Evolutionary conservation across 2,329 filamentous ascomycete genomes (phyloP).

Genomic region (Cladobotryum protrusum): DNA sequence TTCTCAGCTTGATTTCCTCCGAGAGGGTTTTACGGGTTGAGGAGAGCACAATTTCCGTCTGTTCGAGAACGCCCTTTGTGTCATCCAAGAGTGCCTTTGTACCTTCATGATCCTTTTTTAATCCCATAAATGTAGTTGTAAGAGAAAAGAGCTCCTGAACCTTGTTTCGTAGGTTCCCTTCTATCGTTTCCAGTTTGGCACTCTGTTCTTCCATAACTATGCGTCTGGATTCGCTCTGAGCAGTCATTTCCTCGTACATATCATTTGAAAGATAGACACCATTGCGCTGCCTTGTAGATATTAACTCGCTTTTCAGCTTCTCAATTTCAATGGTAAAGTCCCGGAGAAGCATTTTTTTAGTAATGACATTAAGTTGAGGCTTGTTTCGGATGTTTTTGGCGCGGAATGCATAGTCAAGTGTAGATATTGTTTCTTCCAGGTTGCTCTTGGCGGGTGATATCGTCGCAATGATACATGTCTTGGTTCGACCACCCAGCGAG

Average conservation of each 20-base stretch:
- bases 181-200: constrained; percentile 87
- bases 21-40: constrained; percentile 69
- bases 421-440: constrained; percentile 95
- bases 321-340: constrained; percentile 93
- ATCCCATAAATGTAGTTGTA: constrained; percentile 76
- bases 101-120: constrained; percentile 85
- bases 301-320: constrained; percentile 87
- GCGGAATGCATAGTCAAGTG: constrained; percentile 92
- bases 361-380: constrained; percentile 88
- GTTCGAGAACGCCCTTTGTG: constrained; percentile 74
- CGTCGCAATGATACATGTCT: constrained; percentile 98
- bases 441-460: constrained; percentile 93
- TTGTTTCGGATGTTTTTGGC: constrained; percentile 99
- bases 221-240: constrained; percentile 83
- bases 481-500: constrained; percentile 88
- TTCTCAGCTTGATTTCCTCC: constrained; percentile 72
- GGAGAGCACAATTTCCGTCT: constrained; percentile 77
- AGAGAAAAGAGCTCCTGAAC: constrained; percentile 85
- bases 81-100: constrained; percentile 67
- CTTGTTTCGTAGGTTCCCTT: constrained; percentile 85
- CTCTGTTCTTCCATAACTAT: constrained; percentile 90
- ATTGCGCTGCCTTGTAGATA: constrained; percentile 86
- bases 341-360: constrained; percentile 83
- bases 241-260: constrained; percentile 82
- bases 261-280: constrained; percentile 91